Conservation (phyloP, 2,329 filamentous ascomycete genomes). For the Diaporthe aspalathi region DNA sequence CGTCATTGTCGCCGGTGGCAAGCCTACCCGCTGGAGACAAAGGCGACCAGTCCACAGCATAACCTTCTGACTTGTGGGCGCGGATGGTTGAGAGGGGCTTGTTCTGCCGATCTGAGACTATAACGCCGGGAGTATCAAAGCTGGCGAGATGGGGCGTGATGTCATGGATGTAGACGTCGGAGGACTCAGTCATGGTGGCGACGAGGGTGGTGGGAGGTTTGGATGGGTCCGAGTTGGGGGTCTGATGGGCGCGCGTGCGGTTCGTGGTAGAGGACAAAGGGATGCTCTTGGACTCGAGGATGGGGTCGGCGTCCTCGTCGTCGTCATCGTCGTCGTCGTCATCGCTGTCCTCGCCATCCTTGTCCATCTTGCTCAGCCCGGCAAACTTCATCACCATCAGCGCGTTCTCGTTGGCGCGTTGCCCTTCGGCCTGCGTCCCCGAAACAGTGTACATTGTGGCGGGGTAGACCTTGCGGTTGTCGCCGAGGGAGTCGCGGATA, state of each 20-base stretch:
- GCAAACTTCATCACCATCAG: conserved; percentile 97
- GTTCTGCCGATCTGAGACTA: conserved; percentile 83
- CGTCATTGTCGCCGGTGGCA: conserved; percentile 90
- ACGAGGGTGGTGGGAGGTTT: conserved; percentile 84
- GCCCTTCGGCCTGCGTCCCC: conserved; percentile 88
- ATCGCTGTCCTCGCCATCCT: conserved; percentile 72
- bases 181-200: conserved; percentile 91
- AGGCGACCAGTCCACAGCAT: conserved; percentile 97
- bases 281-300: conserved; percentile 92
- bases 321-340: conserved; percentile 79
- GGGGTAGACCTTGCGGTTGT: conserved; percentile 92
- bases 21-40: conserved; percentile 84
- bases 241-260: conserved; percentile 88
- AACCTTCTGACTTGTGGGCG: conserved; percentile 93
- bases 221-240: conserved; percentile 76
- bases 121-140: conserved; percentile 88
- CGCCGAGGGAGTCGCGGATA: conserved; percentile 84
- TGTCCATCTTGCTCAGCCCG: conserved; percentile 88
- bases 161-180: conserved; percentile 92
- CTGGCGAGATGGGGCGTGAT: conserved; percentile 88
- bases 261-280: conserved; percentile 90
- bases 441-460: conserved; percentile 95
- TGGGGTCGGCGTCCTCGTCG: conserved; percentile 84
- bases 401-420: conserved; percentile 85
- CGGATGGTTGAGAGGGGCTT: conserved; percentile 89